Evolutionary conservation across 345 rosid genomes (phyloP).

Genomic region (Hibiscus tridactylites): DNA sequence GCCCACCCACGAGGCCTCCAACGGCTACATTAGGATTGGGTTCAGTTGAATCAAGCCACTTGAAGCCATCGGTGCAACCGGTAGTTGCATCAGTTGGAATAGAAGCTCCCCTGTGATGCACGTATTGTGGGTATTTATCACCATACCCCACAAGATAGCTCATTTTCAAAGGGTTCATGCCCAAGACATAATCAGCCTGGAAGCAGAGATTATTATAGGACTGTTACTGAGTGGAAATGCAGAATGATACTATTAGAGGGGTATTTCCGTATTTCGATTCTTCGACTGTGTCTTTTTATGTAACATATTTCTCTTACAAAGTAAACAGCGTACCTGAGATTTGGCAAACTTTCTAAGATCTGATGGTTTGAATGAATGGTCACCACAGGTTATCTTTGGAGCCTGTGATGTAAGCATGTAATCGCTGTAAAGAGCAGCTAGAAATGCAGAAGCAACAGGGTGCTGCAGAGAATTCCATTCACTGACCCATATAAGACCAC

Average conservation of each 20-base stretch:
- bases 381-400: constrained; percentile 55
- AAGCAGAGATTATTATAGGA: background rate
- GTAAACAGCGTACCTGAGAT: constrained; percentile 56
- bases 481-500: constrained; percentile 89
- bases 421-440: constrained; percentile 81
- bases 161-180: constrained; percentile 66
- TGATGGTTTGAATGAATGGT: constrained; percentile 58
- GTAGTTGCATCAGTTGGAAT: constrained; percentile 67
- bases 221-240: background rate
- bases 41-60: constrained; percentile 52
- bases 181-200: constrained; percentile 95
- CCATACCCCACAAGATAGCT: constrained; percentile 94
- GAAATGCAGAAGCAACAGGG: constrained; percentile 84
- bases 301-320: background rate
- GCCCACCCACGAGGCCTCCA: constrained; percentile 93
- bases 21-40: constrained; percentile 81
- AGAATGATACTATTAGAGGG: background rate
- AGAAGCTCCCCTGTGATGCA: constrained; percentile 98
- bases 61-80: constrained; percentile 68
- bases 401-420: constrained; percentile 85
- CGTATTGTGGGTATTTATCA: constrained; percentile 62
- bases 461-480: constrained; percentile 88
- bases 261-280: background rate
- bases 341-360: constrained; percentile 81
- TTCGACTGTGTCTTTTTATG: background rate